These are phyloP conservation scores for Amauroascus verrucosus DNA, from an alignment of 2,329 filamentous ascomycete genomes.

Conservation along the genomic window DNA sequence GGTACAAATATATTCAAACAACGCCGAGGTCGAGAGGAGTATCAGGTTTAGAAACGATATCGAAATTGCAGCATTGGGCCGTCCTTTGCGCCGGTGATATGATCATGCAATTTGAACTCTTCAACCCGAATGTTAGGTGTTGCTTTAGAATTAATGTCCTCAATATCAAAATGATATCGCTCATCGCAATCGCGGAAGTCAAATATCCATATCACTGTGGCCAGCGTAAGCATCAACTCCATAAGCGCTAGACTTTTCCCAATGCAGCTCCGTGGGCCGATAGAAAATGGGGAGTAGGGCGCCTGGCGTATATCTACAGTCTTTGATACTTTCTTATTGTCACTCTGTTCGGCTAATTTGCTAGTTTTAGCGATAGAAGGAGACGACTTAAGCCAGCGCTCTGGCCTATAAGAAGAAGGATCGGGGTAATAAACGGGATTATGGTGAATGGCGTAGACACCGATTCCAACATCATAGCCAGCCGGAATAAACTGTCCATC, in stretches of 20 bases:
- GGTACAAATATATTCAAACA: too few relatives aligned
- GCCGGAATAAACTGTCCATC: conserved; percentile 25
- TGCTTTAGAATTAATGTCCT: background rate
- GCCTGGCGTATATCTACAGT: conserved; percentile 29
- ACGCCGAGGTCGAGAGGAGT: too few relatives aligned
- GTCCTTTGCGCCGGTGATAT: background rate
- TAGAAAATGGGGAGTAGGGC: conserved; percentile 25
- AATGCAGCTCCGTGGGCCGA: conserved; percentile 35
- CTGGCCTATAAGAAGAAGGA: conserved; percentile 24
- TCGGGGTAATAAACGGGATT: conserved; percentile 24
- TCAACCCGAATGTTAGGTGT: background rate
- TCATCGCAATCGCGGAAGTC: conserved; percentile 22
- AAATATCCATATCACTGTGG: conserved; percentile 31
- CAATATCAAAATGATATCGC: background rate
- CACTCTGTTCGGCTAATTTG: too few relatives aligned
- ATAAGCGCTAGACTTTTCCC: conserved; percentile 37
- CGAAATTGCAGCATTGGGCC: background rate
- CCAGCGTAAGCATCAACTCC: conserved; percentile 33
- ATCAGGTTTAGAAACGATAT: too few relatives aligned
- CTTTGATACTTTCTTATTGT: too few relatives aligned
- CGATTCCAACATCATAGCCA: conserved; percentile 24
- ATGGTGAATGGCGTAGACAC: conserved; percentile 27
- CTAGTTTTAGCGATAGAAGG: conserved; percentile 28
- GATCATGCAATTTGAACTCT: background rate
- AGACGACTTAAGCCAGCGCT: conserved; percentile 26